phyloP scores from a whole-genome alignment of 2,329 filamentous ascomycete genomes.

The Macrophomina phaseolina region DNA sequence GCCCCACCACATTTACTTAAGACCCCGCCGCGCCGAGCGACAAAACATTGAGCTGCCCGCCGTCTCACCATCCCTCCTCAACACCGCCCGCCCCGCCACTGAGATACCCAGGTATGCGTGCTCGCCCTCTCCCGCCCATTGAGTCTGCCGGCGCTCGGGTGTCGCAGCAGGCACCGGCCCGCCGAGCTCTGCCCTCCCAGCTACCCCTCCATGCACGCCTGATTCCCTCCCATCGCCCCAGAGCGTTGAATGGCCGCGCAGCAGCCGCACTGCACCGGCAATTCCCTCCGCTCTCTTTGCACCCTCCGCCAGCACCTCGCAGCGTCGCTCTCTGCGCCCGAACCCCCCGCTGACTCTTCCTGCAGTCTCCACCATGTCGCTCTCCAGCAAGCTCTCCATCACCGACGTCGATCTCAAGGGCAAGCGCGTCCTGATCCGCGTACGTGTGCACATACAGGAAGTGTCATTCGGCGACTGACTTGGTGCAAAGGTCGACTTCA shows the following conservation, averaged over 20 bases:
- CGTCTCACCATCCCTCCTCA: constrained; percentile 7
- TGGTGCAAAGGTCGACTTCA: constrained; percentile 89
- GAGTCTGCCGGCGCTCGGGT: background rate
- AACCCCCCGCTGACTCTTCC: background rate
- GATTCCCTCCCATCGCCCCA: background rate
- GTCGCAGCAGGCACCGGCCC: background rate
- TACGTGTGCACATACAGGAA: constrained; percentile 56
- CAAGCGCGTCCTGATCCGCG: constrained; percentile 97
- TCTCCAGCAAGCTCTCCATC: constrained; percentile 97
- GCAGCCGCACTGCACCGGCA: background rate
- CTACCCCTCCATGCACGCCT: constrained; percentile 22
- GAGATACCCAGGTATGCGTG: constrained; percentile 16
- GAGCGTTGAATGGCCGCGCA: background rate
- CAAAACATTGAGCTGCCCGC: constrained; percentile 26
- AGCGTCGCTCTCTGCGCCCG: background rate
- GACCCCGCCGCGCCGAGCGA: constrained; percentile 25
- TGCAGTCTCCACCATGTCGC: constrained; percentile 73
- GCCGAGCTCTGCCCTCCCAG: constrained; percentile 1
- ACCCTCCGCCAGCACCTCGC: background rate
- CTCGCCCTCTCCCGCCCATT: background rate
- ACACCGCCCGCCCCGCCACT: constrained; percentile 9
- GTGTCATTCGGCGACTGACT: background rate
- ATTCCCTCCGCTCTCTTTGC: background rate
- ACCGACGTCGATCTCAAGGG: constrained; percentile 95
- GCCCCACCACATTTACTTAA: constrained; percentile 26